These are phyloP conservation scores for Phytophthora brassicae DNA, from an alignment of 352 stramenopile species.

Conservation along the genomic window DNA sequence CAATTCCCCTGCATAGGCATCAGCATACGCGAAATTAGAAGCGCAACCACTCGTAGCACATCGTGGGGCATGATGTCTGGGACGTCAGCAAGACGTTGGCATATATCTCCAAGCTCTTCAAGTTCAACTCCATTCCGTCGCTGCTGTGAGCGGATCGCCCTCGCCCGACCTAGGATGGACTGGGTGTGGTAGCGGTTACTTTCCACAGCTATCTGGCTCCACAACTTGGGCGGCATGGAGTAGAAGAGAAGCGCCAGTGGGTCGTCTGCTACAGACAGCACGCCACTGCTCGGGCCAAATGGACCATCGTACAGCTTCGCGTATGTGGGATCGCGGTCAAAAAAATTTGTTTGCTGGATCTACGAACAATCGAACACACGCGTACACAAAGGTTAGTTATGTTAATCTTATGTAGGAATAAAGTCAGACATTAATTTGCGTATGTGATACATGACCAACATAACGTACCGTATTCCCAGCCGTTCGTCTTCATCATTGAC, in stretches of 20 bases:
- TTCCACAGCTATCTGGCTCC: neutral
- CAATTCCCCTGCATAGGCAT: neutral
- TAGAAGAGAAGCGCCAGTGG: neutral
- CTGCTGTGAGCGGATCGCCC: neutral
- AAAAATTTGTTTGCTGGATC: neutral
- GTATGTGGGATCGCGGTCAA: neutral
- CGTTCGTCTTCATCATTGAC: neutral
- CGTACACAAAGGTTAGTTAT: neutral
- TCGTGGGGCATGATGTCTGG: neutral
- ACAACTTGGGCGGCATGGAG: neutral
- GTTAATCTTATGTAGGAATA: neutral
- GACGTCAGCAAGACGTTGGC: neutral
- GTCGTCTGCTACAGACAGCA: neutral
- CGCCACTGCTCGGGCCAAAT: neutral
- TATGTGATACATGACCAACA: neutral
- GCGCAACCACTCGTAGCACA: neutral
- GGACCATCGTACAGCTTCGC: neutral
- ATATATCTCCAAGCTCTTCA: neutral
- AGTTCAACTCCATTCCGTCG: neutral
- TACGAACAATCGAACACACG: neutral
- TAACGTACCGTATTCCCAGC: conserved; percentile 2
- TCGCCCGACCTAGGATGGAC: neutral
- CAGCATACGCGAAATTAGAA: neutral
- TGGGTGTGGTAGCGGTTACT: neutral
- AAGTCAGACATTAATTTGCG: neutral